phyloP scores from a whole-genome alignment of 2,329 filamentous ascomycete genomes.

The Berkeleyomyces rouxiae region DNA sequence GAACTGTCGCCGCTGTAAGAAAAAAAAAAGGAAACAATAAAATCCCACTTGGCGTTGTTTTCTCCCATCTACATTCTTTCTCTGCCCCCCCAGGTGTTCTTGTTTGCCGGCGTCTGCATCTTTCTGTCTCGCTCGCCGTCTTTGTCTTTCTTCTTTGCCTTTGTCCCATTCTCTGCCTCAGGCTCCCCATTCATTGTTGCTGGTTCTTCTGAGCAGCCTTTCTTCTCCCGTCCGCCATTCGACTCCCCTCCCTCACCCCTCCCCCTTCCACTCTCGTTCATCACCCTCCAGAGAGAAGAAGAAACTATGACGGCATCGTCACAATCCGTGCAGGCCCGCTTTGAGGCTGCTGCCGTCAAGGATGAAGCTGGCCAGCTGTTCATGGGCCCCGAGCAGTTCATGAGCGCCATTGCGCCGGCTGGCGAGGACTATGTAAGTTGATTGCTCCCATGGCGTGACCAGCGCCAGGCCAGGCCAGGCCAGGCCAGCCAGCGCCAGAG shows the following conservation, averaged over 20 bases:
- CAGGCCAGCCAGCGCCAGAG: not conserved
- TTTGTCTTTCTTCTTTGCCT: not conserved
- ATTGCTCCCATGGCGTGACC: not conserved
- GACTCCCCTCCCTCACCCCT: not conserved
- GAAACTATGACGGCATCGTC: constrained; percentile 5
- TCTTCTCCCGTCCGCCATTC: not conserved
- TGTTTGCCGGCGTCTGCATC: constrained; percentile 7
- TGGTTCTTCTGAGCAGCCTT: not conserved
- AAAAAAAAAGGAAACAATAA: not conserved
- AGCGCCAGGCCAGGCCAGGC: not conserved
- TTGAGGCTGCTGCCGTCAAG: constrained; percentile 58
- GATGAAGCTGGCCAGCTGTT: constrained; percentile 63
- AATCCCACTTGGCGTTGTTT: not conserved
- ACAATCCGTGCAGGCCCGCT: constrained; percentile 41
- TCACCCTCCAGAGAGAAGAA: not conserved
- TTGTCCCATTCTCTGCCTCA: not conserved
- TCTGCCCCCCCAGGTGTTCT: not conserved
- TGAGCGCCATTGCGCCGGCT: constrained; percentile 73
- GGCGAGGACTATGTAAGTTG: constrained; percentile 77
- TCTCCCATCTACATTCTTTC: constrained; percentile 2
- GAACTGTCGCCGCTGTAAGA: not conserved
- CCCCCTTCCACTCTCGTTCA: not conserved
- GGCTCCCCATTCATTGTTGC: not conserved
- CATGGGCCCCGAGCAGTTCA: constrained; percentile 75
- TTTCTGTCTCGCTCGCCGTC: not conserved